Percentiles rank a stretch among this genome's conserved stretches.
These are phyloP conservation scores for Vitis riparia DNA, from an alignment of 164 flowering plant species.

Conservation along the genomic window DNA sequence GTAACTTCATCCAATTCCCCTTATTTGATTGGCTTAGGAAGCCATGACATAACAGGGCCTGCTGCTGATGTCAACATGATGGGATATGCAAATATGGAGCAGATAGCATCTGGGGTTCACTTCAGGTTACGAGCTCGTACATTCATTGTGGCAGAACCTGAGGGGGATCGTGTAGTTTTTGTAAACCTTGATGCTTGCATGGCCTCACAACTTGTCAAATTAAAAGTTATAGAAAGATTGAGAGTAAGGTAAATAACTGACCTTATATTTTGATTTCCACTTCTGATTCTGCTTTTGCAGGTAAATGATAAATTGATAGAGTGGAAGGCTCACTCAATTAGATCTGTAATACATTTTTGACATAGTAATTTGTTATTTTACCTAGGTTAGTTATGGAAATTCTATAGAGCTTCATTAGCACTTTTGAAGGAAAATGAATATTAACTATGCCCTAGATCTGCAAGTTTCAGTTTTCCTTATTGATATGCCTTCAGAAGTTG, in stretches of 20 bases:
- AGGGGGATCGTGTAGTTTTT: conserved; percentile 75
- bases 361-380: too few relatives aligned
- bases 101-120: conserved; percentile 84
- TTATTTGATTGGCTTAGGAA: conserved; percentile 75
- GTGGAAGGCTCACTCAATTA: too few relatives aligned
- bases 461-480: too few relatives aligned
- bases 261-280: neutral
- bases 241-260: conserved; percentile 64
- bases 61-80: conserved; percentile 98
- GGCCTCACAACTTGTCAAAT: conserved; percentile 88
- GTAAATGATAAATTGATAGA: neutral
- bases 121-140: conserved; percentile 92
- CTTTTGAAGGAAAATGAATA: too few relatives aligned
- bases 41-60: conserved; percentile 87
- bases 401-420: too few relatives aligned
- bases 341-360: too few relatives aligned
- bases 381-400: too few relatives aligned
- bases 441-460: too few relatives aligned
- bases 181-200: conserved; percentile 98
- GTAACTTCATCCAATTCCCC: conserved; percentile 37
- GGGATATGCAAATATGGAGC: conserved; percentile 95
- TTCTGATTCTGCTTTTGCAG: neutral
- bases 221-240: conserved; percentile 88
- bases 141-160: conserved; percentile 85
- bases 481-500: too few relatives aligned